Evolutionary conservation across 148 eudicot genomes (phyloP), one percentile per base, ranked within the genome.

Genomic region (Nyssa sinensis): DNA sequence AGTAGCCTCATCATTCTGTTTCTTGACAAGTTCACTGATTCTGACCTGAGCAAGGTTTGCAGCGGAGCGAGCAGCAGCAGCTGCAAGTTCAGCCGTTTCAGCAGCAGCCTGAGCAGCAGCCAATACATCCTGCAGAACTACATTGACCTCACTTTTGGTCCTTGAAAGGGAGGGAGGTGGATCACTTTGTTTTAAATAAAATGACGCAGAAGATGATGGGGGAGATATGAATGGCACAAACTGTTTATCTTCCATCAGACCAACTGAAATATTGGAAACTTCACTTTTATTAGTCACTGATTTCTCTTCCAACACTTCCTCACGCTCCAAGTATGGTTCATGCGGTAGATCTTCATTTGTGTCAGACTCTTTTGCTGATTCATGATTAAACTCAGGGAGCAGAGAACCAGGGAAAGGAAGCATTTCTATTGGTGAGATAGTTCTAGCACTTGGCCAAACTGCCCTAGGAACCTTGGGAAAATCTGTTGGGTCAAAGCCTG

Each of bases 101-200:
- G 98, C 97, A 76, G 98, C 98, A 29, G 90, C 82, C 76, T 77
- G 87, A 60, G 98, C 98, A 34, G 99, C 97, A 53, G 86, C 82
- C 68, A 96, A 35, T 28, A 96, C 90, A 71, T 96, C 98, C 68
- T 86, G 86, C 34, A 93, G 80, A 81, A 87, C 92, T 30, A 79
- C 72, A 44, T 78, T 75, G 23, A 44, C 65, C 24, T 70, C 86
- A 77, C 44, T 74, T 76, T 74, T 84, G 66, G 77, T 67, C 62
- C 72, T 80, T 11, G 81, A 39, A 64, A 32, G 67, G 53, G 79
- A 44, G 23, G 73, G 78, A 69, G 88, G 69, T 35, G 74, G 79
- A 47, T 66, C 64, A 34, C 55, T 75, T 73, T 80, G 74, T 74
- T 60, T 63, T 21, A 31, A 73, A 17, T 74, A 72, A 62, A 47